Percentiles rank a stretch among this genome's conserved stretches.
phyloP scores from a whole-genome alignment of 2,329 filamentous ascomycete species.

The Nothophaeocryptopus gaeumannii region DNA sequence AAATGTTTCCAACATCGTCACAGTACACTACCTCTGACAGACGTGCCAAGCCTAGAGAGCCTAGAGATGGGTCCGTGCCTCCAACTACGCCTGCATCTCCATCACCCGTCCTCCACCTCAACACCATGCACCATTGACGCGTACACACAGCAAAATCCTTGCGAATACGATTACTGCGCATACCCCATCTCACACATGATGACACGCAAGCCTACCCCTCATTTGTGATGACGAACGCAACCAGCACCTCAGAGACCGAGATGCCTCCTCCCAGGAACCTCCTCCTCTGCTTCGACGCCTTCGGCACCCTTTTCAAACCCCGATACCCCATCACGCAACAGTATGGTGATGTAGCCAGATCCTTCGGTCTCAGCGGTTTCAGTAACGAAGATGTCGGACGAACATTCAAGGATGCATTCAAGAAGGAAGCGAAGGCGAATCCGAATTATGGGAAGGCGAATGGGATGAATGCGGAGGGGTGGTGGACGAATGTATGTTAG shows the following conservation, averaged over 20 bases:
- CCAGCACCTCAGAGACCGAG: not conserved
- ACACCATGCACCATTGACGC: no score
- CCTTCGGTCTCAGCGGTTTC: conserved; percentile 49
- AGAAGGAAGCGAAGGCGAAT: conserved; percentile 44
- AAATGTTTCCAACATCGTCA: no score
- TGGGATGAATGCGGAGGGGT: conserved; percentile 51
- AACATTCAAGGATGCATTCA: conserved; percentile 50
- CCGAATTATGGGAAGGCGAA: conserved; percentile 60
- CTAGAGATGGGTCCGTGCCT: no score
- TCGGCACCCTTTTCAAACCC: conserved; percentile 61
- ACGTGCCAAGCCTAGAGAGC: no score
- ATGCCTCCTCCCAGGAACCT: conserved; percentile 42
- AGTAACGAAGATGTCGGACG: conserved; percentile 41
- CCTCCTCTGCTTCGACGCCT: conserved; percentile 62
- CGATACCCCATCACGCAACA: conserved; percentile 50
- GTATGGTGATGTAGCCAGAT: conserved; percentile 53
- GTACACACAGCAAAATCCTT: no score
- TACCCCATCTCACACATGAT: no score
- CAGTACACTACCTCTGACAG: no score
- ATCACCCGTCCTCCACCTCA: no score
- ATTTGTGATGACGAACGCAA: no score
- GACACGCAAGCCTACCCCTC: no score
- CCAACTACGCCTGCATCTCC: no score
- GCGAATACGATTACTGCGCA: no score
- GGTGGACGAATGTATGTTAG: conserved; percentile 58